Base-by-base conservation (phyloP, 1,284 basidiomycete genomes). In the Leccinum insolens region DNA sequence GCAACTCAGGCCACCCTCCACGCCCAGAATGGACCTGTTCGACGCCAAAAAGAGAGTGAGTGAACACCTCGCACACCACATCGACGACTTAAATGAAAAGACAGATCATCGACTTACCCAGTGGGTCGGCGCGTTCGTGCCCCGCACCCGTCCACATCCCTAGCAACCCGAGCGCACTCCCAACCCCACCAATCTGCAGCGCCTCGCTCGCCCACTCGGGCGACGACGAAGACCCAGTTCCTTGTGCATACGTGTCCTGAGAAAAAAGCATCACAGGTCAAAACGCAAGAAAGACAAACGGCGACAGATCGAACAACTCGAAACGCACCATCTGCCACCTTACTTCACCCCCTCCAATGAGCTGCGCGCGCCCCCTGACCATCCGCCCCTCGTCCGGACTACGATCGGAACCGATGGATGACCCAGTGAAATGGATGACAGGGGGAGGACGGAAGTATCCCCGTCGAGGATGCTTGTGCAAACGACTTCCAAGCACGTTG, bases 91-190 rank as follows among this genome's bases (percentile, higher is more conserved):
- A 11, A 12, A 41, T 37, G 2, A 37, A 12, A 37, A 17, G 41
- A 41, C 46, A 20, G 46, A 49, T 20, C 9, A 14, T 52, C 49
- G 15, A 71, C 82, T 73, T 65, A 87, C 87, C 85, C 6, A 85
- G 72, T 2, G 82, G 82, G 72, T 86, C 86, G 3, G 77, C 78
- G 4, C 77, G 73, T 58, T 82, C 80, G 69, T 89, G 88, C 12
- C 76, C 74, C 3, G 85, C 85, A 7, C 86, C 86, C 0, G 87
- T 88, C 88, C 87, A 89, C 76, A 86, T 77, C n/a, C 86, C 87
- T 1, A 89, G 75, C 3, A 88, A 72, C 14, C 88, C 88, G 41
- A 82, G 75, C 0, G 81, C 83, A 28, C 86, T 86, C 20, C 83
- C 85, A 6, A 85, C 78, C 1, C 81, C 82, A 14, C 88, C 88